Base-by-base conservation (phyloP, 139 green algal species). In the Protoeuglena noctilucae region DNA sequence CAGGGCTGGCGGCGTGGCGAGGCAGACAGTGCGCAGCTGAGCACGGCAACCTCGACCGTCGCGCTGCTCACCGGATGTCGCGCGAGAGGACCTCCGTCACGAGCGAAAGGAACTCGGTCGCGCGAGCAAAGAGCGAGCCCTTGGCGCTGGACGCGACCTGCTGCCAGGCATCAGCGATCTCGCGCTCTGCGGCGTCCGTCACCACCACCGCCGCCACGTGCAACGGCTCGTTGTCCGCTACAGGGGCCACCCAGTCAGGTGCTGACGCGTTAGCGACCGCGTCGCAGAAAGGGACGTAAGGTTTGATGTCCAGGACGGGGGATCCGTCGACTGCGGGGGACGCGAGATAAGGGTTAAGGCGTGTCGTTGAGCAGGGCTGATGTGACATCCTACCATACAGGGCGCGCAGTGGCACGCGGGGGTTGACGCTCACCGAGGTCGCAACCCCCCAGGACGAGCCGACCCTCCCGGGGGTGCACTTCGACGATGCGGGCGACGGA, bases 291-390 rank as follows among this genome's bases (percentile, higher is more conserved):
- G 83, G 79, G 22, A 93, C 60, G 62, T 93, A 95, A 9, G 87
- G 87, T 59, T 96, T 96, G 46, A 96, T 73, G 62, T 96, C 87
- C 17, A 96, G 70, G 40, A 96, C 73, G 0, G 86, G 84, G 2
- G 74, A 80, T 43, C 87, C 87, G 55, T 96, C 79, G 43, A 96
- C 83, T n/a, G n/a, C n/a, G n/a, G n/a, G n/a, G n/a, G n/a, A n/a
- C n/a, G n/a, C n/a, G n/a, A n/a, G n/a, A n/a, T n/a, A n/a, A n/a
- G n/a, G n/a, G n/a, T n/a, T n/a, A n/a, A n/a, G n/a, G n/a, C n/a
- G n/a, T n/a, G n/a, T n/a, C n/a, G n/a, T n/a, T n/a, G n/a, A n/a
- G n/a, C n/a, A n/a, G n/a, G n/a, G n/a, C n/a, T n/a, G n/a, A n/a
- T n/a, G n/a, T n/a, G n/a, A n/a, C n/a, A n/a, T n/a, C n/a, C n/a